phyloP scores from a whole-genome alignment of 202 grass and related monocot species.

The Eragrostis tef region DNA sequence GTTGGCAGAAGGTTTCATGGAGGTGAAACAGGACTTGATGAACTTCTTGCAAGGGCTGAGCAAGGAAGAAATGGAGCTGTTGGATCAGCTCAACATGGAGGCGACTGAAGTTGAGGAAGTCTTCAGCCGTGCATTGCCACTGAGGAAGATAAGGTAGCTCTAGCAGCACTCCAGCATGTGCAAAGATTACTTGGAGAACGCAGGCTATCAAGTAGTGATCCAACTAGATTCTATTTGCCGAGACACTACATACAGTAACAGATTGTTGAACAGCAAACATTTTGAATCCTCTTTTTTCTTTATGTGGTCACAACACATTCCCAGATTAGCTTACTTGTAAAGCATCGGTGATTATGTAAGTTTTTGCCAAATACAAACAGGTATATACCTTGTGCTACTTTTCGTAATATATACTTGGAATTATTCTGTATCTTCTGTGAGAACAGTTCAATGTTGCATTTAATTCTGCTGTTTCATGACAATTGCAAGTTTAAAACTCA shows the following conservation, averaged over 20 bases:
- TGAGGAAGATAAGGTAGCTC: conserved; percentile 81
- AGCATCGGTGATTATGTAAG: conserved; percentile 35
- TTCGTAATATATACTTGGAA: conserved; percentile 29
- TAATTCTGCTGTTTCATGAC: not conserved
- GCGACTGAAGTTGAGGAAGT: conserved; percentile 77
- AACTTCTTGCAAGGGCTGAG: conserved; percentile 80
- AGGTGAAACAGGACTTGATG: conserved; percentile 61
- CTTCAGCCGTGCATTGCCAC: conserved; percentile 73
- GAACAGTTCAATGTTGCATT: conserved; percentile 18
- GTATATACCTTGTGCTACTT: conserved; percentile 13
- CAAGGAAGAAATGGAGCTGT: conserved; percentile 89
- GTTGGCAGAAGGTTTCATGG: conserved; percentile 67
- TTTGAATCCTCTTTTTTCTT: conserved; percentile 19
- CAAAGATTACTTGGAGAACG: conserved; percentile 31
- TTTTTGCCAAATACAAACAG: not conserved
- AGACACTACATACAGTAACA: conserved; percentile 43
- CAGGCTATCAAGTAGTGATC: not conserved
- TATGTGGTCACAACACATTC: not conserved
- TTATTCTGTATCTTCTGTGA: conserved; percentile 2
- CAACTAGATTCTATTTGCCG: conserved; percentile 27
- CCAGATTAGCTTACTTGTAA: conserved; percentile 37
- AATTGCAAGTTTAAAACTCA: not conserved
- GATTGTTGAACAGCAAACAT: conserved; percentile 38
- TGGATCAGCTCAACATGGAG: conserved; percentile 89
- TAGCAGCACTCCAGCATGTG: conserved; percentile 14